Base-by-base conservation (phyloP, 495 filamentous ascomycete genomes). In the Penicillium robsamsonii region DNA sequence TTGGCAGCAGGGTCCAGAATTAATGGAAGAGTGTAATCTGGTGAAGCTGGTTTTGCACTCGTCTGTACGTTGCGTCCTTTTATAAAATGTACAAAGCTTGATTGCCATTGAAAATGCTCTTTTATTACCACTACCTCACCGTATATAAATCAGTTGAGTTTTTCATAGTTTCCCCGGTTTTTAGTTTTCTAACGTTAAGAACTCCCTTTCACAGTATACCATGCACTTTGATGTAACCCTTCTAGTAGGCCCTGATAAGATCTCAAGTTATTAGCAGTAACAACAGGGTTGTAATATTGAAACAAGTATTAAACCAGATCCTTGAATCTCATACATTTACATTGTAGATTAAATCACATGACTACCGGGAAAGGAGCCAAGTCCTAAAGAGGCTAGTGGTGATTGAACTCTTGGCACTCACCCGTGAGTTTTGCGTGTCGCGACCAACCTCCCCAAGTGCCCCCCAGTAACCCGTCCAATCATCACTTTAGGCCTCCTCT, bases 351-450 rank as follows among this genome's bases (percentile, higher is more conserved):
- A 1, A 30, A 24, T 47, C 45, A 47, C 45, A 2, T 47, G 45
- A 31, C 25, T 8, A 29, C 17, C 17, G 45, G 29, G 1, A n/a
- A 10, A 31, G 15, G 17, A 0, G 7, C 44, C n/a, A 11, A 46
- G 30, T 37, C 45, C 55, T 5, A 13, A 57, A 47, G 10, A 0
- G 53, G 57, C 25, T 65, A 67, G 65, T 40, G 62, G 50, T 31
- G 31, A 58, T 27, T 12, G 6, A 25, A 29, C 18, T 60, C 65
- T 67, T 67, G 62, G 62, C 65, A 20, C 51, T 58, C 54, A 30
- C 52, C 63, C 65, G 65, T 62, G 65, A 67, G 65, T 67, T 67
- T 67, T 67, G 62, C 65, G 65, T 65, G 62, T 62, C 65, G 65
- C 65, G 65, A 67, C 65, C 62, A 60, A 65, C 65, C 59, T 62